Percentiles rank a stretch among this genome's conserved stretches.
phyloP scores from a whole-genome alignment of 306 rosid genomes.

The Vigna hirtella region DNA sequence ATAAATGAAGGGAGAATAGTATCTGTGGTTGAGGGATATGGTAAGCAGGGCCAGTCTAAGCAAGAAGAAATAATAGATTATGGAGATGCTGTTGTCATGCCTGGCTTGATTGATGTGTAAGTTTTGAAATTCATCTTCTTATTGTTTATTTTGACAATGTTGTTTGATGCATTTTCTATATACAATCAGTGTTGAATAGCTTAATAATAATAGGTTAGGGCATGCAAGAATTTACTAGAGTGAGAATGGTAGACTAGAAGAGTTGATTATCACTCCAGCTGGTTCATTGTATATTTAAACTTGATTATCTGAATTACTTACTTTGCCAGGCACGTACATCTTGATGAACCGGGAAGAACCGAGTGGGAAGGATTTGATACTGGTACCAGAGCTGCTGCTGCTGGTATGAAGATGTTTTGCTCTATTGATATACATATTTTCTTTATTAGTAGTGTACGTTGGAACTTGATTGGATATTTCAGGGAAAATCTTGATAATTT shows the following conservation, averaged over 20 bases:
- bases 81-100: slow-evolving; percentile 88
- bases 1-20: slow-evolving; percentile 74
- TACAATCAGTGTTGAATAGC: background rate
- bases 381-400: slow-evolving; percentile 96
- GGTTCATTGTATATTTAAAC: slow-evolving; percentile 25
- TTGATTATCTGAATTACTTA: slow-evolving; percentile 25
- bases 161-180: slow-evolving; percentile 19
- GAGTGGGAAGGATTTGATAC: slow-evolving; percentile 97
- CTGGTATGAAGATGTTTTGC: slow-evolving; percentile 63
- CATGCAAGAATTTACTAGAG: background rate
- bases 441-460: slow-evolving; percentile 13
- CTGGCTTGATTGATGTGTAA: slow-evolving; percentile 95
- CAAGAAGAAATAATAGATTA: slow-evolving; percentile 65
- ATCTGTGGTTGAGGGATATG: slow-evolving; percentile 68
- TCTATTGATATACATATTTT: slow-evolving; percentile 16
- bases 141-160: background rate
- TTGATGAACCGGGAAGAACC: slow-evolving; percentile 92
- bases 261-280: slow-evolving; percentile 10
- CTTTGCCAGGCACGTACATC: slow-evolving; percentile 83
- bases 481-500: background rate
- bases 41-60: slow-evolving; percentile 49
- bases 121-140: slow-evolving; percentile 34
- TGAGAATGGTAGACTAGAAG: slow-evolving; percentile 22
- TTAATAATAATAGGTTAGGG: background rate
- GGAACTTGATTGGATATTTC: slow-evolving; percentile 34